Percentiles rank a stretch among this genome's conserved stretches.
These are phyloP conservation scores for Dryas alaskensis DNA, from an alignment of 306 rosid genomes.

Conservation along the genomic window DNA sequence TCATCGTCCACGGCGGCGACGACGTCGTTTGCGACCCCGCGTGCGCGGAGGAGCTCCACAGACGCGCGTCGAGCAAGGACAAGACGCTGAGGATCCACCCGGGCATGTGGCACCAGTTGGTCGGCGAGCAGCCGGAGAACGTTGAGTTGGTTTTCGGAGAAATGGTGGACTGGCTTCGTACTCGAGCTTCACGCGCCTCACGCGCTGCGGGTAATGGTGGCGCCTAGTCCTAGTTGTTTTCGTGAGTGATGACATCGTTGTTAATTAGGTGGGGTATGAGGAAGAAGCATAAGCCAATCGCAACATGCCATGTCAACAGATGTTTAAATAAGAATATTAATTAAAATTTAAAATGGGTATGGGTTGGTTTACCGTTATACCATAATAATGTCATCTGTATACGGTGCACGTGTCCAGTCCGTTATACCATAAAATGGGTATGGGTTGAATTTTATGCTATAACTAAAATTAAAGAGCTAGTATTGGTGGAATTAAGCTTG, in stretches of 20 bases:
- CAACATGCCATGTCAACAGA: neutral
- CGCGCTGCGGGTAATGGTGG: constrained; percentile 26
- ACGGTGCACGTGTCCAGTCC: too few relatives aligned
- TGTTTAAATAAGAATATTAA: neutral
- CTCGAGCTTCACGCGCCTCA: constrained; percentile 33
- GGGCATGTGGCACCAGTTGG: constrained; percentile 89
- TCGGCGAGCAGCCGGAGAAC: constrained; percentile 57
- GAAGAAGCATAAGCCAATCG: constrained; percentile 35
- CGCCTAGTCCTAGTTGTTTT: constrained; percentile 14
- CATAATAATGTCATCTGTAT: too few relatives aligned
- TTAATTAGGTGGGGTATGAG: neutral
- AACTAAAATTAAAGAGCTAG: too few relatives aligned
- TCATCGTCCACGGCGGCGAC: constrained; percentile 68
- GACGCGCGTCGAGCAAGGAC: constrained; percentile 73
- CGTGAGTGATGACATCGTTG: neutral
- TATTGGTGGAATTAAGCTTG: too few relatives aligned
- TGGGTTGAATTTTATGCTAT: too few relatives aligned
- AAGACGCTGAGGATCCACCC: constrained; percentile 73
- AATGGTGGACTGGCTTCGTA: constrained; percentile 63
- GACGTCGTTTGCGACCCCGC: constrained; percentile 86
- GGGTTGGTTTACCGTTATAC: too few relatives aligned
- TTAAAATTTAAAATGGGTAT: too few relatives aligned
- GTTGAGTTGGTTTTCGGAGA: constrained; percentile 75
- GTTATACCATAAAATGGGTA: too few relatives aligned
- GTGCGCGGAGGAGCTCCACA: constrained; percentile 62